Base-by-base conservation (phyloP, 352 stramenopile species). In the Peronospora belbahrii region DNA sequence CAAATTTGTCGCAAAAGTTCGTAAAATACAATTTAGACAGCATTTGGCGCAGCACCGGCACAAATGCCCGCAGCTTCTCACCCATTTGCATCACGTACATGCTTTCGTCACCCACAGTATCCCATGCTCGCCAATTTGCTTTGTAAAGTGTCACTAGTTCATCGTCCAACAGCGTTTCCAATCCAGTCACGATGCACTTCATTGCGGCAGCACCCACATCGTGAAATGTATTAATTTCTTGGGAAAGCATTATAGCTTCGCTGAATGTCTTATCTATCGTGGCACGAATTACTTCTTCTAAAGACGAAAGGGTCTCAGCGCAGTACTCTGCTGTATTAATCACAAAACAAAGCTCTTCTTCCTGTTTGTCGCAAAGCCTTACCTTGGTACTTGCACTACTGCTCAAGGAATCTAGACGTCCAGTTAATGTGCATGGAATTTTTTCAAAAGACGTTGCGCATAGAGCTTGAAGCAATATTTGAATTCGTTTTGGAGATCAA, bases 251-350 rank as follows among this genome's bases (percentile, higher is more conserved):
- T 46, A 98, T 95, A 6, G 88, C 84, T 24, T 96, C 77, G 19
- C 81, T 80, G 57, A 96, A 98, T 14, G 74, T 80, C 28, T 85
- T 84, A 48, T 98, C 91, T 35, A 98, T 97, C 57, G 97, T 98
- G 54, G 84, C 76, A 2, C 84, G 80, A 54, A 99, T 97, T 6
- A 98, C 87, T 67, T 98, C 94, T 63, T 98, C 83, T 18, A 96
- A 56, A 28, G 96, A 97, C 59, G 97, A 94, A 7, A 90, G 53
- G 6, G 96, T 98, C 44, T 99, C 96, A 1, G 94, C 94, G 48
- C 95, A 99, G 64, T 99, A 99, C 63, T 98, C 95, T 14, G 95
- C 97, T 10, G 97, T 99, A 75, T 98, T 98, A 56, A 99, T 95
- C 4, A 98, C 90, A 56, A 98, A 97, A 58, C 95, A 98, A 22